phyloP scores from a whole-genome alignment of 768 basidiomycete genomes.

The Dioszegia crocea region DNA sequence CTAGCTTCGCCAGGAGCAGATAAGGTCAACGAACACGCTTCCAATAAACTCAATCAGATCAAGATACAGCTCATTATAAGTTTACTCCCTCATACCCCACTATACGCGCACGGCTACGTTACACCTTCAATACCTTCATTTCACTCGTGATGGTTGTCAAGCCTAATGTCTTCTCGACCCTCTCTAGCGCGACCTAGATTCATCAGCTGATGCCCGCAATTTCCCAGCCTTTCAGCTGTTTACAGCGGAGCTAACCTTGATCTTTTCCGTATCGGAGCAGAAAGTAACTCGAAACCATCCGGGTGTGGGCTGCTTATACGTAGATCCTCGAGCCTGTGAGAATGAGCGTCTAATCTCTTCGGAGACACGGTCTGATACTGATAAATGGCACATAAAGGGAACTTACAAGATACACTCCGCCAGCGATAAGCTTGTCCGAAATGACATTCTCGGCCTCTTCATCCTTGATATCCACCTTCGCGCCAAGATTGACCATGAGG shows the following conservation, averaged over 20 bases:
- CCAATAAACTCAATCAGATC: too few species aligned
- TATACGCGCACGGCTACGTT: too few species aligned
- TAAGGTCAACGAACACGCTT: too few species aligned
- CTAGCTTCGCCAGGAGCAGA: too few species aligned
- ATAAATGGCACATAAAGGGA: too few species aligned
- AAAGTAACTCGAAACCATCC: slow-evolving; percentile 6
- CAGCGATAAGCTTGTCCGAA: background rate
- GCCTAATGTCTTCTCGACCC: slow-evolving; percentile 1
- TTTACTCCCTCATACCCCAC: too few species aligned
- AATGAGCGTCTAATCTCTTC: background rate
- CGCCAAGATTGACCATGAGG: slow-evolving; percentile 2
- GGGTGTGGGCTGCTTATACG: slow-evolving; percentile 1
- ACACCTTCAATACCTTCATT: background rate
- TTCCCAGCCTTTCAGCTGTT: too few species aligned
- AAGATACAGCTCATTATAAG: too few species aligned
- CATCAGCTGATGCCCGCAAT: background rate
- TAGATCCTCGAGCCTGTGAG: background rate
- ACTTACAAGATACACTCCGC: background rate
- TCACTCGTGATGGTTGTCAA: background rate
- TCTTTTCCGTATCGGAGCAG: background rate
- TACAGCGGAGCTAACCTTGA: background rate
- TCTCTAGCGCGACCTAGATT: background rate
- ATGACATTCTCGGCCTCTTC: background rate
- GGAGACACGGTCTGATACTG: too few species aligned
- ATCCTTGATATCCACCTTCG: background rate